Conservation (phyloP, 2,329 filamentous ascomycete species). For the Sporothrix mexicana region DNA sequence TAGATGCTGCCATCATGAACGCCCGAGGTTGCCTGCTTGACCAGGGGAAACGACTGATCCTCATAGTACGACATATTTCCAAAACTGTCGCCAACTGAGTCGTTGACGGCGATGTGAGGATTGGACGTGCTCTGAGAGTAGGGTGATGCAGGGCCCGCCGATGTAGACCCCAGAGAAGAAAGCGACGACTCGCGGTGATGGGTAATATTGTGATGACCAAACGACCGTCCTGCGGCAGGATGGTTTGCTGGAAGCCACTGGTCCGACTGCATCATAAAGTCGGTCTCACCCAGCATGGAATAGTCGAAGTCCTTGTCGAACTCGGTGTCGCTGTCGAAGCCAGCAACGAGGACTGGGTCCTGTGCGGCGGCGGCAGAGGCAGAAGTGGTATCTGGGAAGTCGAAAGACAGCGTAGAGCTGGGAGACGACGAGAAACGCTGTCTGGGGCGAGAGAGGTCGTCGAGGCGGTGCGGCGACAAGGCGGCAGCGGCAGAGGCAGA, state of each 20-base stretch:
- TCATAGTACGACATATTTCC: conserved; percentile 51
- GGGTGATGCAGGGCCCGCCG: conserved; percentile 65
- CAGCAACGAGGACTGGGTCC: conserved; percentile 38
- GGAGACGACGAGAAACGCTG: conserved; percentile 43
- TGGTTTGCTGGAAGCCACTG: conserved; percentile 49
- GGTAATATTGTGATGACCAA: conserved; percentile 45
- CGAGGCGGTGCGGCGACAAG: conserved; percentile 32
- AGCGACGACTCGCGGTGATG: conserved; percentile 67
- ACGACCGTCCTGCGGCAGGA: conserved; percentile 46
- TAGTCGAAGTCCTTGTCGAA: conserved; percentile 30
- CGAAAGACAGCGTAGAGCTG: conserved; percentile 39
- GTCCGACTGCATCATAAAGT: conserved; percentile 50
- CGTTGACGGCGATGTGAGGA: conserved; percentile 62
- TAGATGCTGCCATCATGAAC: conserved; percentile 50
- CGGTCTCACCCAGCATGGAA: conserved; percentile 39
- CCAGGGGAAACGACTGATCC: conserved; percentile 54
- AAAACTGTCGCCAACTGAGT: conserved; percentile 55
- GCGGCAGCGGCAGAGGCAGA: conserved; percentile 27
- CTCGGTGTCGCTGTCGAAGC: conserved; percentile 40
- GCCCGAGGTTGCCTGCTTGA: conserved; percentile 45
- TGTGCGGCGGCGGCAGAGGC: conserved; percentile 41
- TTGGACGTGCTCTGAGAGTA: conserved; percentile 62
- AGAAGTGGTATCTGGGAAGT: conserved; percentile 46
- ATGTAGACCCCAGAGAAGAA: conserved; percentile 65
- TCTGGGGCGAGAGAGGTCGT: conserved; percentile 37